These are phyloP conservation scores for Microglena sp. DNA, from an alignment of 139 green algal species.

Conservation along the genomic window DNA sequence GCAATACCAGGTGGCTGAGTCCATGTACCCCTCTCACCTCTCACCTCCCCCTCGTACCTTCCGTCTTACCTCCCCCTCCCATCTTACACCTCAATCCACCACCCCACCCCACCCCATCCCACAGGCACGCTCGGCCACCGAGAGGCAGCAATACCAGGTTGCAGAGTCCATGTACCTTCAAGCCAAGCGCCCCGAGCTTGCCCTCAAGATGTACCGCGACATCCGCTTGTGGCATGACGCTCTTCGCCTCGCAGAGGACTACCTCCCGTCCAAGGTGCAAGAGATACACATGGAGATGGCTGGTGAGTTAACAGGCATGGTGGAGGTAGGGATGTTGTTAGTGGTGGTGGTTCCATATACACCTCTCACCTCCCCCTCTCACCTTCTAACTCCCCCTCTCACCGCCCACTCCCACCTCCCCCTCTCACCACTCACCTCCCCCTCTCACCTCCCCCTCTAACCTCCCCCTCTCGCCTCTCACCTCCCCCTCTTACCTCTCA, in stretches of 20 bases:
- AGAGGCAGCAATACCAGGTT: slow-evolving; percentile 22
- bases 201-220: slow-evolving; percentile 64
- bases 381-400: background rate
- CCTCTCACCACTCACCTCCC: background rate
- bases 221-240: slow-evolving; percentile 62
- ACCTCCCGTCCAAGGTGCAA: slow-evolving; percentile 53
- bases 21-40: too few species aligned
- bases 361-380: background rate
- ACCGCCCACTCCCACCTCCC: background rate
- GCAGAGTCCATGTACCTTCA: slow-evolving; percentile 59
- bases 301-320: slow-evolving; percentile 10
- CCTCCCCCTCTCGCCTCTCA: background rate
- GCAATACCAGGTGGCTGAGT: too few species aligned
- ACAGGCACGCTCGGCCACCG: slow-evolving; percentile 14
- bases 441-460: background rate
- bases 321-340: too few species aligned
- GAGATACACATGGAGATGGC: slow-evolving; percentile 37
- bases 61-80: too few species aligned
- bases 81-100: too few species aligned
- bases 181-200: slow-evolving; percentile 61
- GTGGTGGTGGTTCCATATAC: too few species aligned
- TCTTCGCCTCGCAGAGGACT: slow-evolving; percentile 69
- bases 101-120: too few species aligned
- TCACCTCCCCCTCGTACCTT: too few species aligned
- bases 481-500: background rate